Conservation (phyloP, 1,284 basidiomycete species). For the Tilletia setariae region DNA sequence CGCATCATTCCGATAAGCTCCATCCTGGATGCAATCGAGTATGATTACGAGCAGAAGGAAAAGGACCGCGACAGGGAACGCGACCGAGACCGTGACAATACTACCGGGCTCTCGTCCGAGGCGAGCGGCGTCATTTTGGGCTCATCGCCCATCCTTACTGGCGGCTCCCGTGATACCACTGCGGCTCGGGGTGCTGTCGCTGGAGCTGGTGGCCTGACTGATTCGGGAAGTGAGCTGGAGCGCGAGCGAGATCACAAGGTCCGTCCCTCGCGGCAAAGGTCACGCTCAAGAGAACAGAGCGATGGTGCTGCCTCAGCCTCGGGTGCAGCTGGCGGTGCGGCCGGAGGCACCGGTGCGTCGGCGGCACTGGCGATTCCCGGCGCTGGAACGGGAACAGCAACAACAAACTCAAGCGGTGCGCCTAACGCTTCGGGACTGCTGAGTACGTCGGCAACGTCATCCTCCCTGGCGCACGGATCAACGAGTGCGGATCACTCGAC, state of each 20-base stretch:
- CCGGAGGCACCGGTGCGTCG: not conserved
- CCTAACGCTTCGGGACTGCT: not conserved
- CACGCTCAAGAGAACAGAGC: not conserved
- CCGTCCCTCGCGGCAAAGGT: not conserved
- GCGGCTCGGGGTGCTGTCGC: constrained; percentile 8
- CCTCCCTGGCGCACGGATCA: constrained; percentile 2
- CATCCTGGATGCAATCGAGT: constrained; percentile 90
- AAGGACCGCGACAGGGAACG: constrained; percentile 13
- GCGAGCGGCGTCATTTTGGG: constrained; percentile 19
- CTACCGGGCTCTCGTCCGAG: constrained; percentile 12
- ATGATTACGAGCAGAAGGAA: constrained; percentile 42
- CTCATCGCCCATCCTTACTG: constrained; percentile 21
- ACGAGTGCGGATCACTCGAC: not conserved
- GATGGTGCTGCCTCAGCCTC: not conserved
- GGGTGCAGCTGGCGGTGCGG: not conserved
- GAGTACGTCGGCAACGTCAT: constrained; percentile 8
- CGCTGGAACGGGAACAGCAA: not conserved
- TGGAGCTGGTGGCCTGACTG: not conserved
- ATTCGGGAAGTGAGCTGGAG: constrained; percentile 1
- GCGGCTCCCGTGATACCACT: constrained; percentile 11
- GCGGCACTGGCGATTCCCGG: not conserved
- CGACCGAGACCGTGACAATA: constrained; percentile 18
- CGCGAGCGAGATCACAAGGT: not conserved
- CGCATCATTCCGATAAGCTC: constrained; percentile 77
- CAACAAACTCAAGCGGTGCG: not conserved